A percentile compares a stretch with the other conserved stretches of the same genome.
These are phyloP conservation scores for Fomitiporia mediterranea DNA, from an alignment of 1,284 basidiomycete genomes.

Conservation along the genomic window DNA sequence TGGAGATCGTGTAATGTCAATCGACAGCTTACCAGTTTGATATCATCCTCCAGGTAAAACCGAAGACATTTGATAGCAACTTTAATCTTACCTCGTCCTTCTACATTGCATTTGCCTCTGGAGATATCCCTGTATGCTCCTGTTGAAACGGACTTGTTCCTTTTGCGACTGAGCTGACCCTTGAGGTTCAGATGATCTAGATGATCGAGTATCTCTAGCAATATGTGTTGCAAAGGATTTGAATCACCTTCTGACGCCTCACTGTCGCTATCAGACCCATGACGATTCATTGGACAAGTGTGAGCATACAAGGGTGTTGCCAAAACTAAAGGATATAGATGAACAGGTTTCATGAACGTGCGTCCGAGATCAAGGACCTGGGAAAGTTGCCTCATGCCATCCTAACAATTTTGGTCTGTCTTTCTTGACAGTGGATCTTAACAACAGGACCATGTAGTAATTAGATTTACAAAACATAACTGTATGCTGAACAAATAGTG, in stretches of 20 bases:
- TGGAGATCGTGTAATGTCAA: too few species aligned
- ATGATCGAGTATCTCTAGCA: not conserved
- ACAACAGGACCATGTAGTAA: too few species aligned
- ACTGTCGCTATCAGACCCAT: not conserved
- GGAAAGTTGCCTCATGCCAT: too few species aligned
- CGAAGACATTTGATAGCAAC: slow-evolving; percentile 14
- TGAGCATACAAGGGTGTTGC: too few species aligned
- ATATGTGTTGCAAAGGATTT: not conserved
- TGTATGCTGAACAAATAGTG: too few species aligned
- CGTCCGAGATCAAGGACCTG: too few species aligned
- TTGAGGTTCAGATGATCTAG: not conserved
- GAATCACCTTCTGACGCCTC: not conserved
- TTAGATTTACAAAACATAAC: too few species aligned
- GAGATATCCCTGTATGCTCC: not conserved
- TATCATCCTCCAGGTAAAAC: not conserved
- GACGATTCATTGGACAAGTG: not conserved
- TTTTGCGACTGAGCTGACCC: not conserved
- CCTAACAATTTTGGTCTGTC: too few species aligned
- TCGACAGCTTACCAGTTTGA: not conserved
- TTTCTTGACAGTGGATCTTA: too few species aligned
- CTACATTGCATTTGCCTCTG: not conserved
- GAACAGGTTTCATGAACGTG: too few species aligned
- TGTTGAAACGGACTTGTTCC: not conserved
- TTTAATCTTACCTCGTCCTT: not conserved
- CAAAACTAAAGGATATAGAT: too few species aligned